Evolutionary conservation across 2,329 filamentous ascomycete species (phyloP).

Genomic region (Aspergillus nomiae): DNA sequence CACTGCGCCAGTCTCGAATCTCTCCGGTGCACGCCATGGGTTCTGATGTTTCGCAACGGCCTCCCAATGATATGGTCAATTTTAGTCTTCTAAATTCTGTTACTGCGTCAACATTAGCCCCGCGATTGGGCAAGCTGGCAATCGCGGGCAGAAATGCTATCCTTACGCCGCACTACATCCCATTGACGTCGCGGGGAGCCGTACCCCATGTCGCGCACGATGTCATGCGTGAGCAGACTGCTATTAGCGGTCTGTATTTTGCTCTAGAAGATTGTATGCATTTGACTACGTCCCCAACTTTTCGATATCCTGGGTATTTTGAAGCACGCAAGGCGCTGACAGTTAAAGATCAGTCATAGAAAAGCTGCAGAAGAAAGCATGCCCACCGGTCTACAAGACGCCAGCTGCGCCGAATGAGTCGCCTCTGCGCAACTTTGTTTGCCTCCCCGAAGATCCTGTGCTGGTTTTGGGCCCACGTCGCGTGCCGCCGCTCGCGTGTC

Average conservation of each 20-base stretch:
- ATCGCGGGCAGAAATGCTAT: conserved; percentile 66
- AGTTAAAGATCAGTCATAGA: conserved; percentile 60
- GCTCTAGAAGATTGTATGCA: conserved; percentile 88
- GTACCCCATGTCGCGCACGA: conserved; percentile 90
- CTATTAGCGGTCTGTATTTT: conserved; percentile 72
- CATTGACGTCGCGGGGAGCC: conserved; percentile 77
- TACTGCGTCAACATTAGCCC: conserved; percentile 40
- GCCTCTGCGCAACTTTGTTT: conserved; percentile 75
- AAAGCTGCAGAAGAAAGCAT: conserved; percentile 46
- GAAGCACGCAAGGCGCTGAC: conserved; percentile 27
- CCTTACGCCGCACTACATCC: conserved; percentile 80
- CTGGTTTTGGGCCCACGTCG: conserved; percentile 77
- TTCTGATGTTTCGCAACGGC: conserved; percentile 21
- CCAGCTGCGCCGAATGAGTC: conserved; percentile 50
- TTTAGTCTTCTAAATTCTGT: conserved; percentile 40
- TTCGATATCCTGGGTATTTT: not conserved
- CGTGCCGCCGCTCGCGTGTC: conserved; percentile 71
- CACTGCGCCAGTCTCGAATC: not conserved
- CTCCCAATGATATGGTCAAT: conserved; percentile 37
- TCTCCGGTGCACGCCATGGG: conserved; percentile 29
- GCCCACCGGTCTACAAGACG: conserved; percentile 55
- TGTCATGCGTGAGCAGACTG: conserved; percentile 66
- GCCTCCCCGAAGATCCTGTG: conserved; percentile 65
- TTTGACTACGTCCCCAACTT: not conserved
- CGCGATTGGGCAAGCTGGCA: conserved; percentile 69